Base-by-base conservation (phyloP, 2,329 filamentous ascomycete genomes). In the Diplocarpon rosae region DNA sequence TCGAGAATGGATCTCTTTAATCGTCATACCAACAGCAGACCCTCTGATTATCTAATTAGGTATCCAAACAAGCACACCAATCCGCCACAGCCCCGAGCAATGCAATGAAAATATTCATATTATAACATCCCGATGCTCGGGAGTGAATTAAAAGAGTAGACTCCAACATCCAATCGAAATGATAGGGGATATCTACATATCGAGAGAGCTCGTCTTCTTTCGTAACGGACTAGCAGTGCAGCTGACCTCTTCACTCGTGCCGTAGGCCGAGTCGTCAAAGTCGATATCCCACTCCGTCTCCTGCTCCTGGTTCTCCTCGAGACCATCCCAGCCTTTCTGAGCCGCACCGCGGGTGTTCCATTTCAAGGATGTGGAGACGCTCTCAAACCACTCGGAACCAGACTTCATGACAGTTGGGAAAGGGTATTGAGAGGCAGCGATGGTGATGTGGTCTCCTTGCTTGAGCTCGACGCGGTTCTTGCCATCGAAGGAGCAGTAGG, bases 401-500 rank as follows among this genome's bases (percentile, higher is more conserved):
- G 83, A 86, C 52, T 87, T 84, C 46, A 93, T 86, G 35, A 98
- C 90, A 1, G 92, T 96, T 2, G 92, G 92, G 69, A 98, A 96
- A 0, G 92, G 92, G 59, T 95, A 98, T 62, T 94, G 88, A 27
- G 85, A 93, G 3, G 92, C 92, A 33, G 90, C 87, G 57, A 98
- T 92, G 49, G 90, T 95, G 62, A 98, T 92, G 58, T 90, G 85
- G 66, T 98, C 92, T 43, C 92, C 92, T 59, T 90, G 86, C 51
- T 83, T 82, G 30, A 98, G 78, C 65, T 98, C 90, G 35, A 98
- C 78, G 40, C 92, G 87, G 45, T 88, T 89, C 65, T 96, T 98
- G 64, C 92, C 92, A 62, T 98, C 92, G 62, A 98, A 98, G 33
- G 88, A 87, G 62, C 90, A 95, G 70, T 95, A 95, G 1, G 92